Base-by-base conservation (phyloP, 139 green algal species). In the Gonium pectorale region DNA sequence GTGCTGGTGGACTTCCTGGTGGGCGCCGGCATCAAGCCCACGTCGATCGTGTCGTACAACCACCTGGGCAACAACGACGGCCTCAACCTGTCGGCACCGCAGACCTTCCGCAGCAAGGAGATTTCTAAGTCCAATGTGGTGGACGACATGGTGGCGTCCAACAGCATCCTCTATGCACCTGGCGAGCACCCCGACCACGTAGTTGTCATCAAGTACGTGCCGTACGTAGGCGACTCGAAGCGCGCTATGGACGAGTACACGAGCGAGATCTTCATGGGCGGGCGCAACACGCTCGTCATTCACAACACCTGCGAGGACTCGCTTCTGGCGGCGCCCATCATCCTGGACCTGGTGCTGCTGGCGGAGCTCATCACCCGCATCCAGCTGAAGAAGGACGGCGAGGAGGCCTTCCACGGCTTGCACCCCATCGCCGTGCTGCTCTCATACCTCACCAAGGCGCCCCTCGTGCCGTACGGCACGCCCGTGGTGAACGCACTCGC, bases 291-390 rank as follows among this genome's bases (percentile, higher is more conserved):
- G 26, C 98, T 99, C 56, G 96, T 96, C 46, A 98, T 99, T 92
- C 98, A 99, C 94, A 99, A 99, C 94, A 99, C 98, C 0, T 99
- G 98, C 91, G 97, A 99, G 94, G 98, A 99, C 92, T 98, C 93
- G 3, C 92, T 99, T 67, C 94, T 99, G 43, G 98, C 98, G 1
- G 95, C 98, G 1, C 98, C 98, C 78, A 97, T 99, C 89, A 99
- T 99, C 87, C 90, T 99, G 63, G 98, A 99, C 89, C 90, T 99
- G 56, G 95, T 98, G 59, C 92, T 99, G 51, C 89, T 99, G n/a
- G 93, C 97, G 0, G 97, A 99, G 93, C 90, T 99, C 31, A 87
- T 95, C 41, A 97, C 93, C 2, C 91, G 97, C 78, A 98, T 99
- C 82, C 71, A 98, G 89, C 72, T 99, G 63, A 93, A 92, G 71